Percentiles rank a stretch among this genome's conserved stretches.
These are phyloP conservation scores for Saccharomyces hybrid DNA, from an alignment of 1,139 yeast genomes.

Conservation along the genomic window DNA sequence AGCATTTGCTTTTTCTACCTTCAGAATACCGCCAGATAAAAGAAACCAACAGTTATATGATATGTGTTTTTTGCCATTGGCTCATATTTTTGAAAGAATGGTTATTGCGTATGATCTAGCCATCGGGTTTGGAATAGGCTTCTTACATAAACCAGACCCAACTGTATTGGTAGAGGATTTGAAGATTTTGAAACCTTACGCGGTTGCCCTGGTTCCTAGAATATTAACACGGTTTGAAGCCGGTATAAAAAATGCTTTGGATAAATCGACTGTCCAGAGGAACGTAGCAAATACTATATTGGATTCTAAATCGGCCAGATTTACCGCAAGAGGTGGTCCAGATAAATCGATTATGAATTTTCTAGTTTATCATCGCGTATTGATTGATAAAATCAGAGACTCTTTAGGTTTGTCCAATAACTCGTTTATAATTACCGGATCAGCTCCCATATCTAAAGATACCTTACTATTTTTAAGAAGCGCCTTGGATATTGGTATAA, in stretches of 20 bases:
- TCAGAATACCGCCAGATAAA: constrained; percentile 17
- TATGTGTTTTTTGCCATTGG: constrained; percentile 51
- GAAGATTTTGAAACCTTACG: constrained; percentile 45
- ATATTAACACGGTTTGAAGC: constrained; percentile 56
- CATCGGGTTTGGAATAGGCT: constrained; percentile 37
- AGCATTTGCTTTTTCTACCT: constrained; percentile 25
- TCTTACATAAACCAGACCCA: constrained; percentile 41
- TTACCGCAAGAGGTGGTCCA: constrained; percentile 34
- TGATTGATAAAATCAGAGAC: constrained; percentile 46
- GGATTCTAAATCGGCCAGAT: constrained; percentile 34
- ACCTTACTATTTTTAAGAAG: constrained; percentile 55
- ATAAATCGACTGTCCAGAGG: constrained; percentile 27
- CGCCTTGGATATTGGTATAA: constrained; percentile 49
- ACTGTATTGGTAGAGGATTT: constrained; percentile 47
- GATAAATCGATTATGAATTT: constrained; percentile 28
- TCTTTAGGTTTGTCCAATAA: constrained; percentile 52
- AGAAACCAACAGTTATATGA: constrained; percentile 17
- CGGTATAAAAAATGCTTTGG: constrained; percentile 37
- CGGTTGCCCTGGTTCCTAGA: constrained; percentile 55
- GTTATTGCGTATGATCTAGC: constrained; percentile 23
- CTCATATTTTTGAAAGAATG: constrained; percentile 58
- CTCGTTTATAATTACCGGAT: constrained; percentile 45
- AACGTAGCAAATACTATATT: constrained; percentile 31
- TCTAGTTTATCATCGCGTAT: constrained; percentile 38
- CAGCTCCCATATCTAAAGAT: constrained; percentile 64